These are phyloP conservation scores for Pneumocystis canis DNA, from an alignment of 1,139 yeast genomes.

Conservation along the genomic window DNA sequence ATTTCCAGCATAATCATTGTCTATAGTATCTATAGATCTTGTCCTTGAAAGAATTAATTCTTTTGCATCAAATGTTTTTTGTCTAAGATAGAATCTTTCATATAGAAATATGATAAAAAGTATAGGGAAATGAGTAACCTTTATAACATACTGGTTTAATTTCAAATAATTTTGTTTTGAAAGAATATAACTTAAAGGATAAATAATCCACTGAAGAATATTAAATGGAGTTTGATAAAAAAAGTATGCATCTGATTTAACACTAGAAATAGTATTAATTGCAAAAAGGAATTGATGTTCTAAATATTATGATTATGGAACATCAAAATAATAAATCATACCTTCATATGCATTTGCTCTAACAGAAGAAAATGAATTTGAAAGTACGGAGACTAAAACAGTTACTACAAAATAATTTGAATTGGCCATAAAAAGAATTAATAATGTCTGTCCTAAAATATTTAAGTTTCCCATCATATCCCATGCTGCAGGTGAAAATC, in stretches of 20 bases:
- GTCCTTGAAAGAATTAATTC: neutral
- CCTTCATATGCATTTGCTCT: constrained; percentile 25
- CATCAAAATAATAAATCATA: neutral
- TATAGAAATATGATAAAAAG: constrained; percentile 25
- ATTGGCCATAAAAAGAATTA: constrained; percentile 40
- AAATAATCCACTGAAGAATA: constrained; percentile 23
- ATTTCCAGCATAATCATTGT: neutral
- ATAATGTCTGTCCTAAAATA: constrained; percentile 35
- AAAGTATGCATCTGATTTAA: constrained; percentile 28
- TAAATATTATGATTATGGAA: neutral
- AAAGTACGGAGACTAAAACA: constrained; percentile 42
- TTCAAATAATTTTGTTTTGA: constrained; percentile 24
- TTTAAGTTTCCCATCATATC: constrained; percentile 42
- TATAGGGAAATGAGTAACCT: constrained; percentile 28
- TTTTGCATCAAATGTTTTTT: constrained; percentile 8
- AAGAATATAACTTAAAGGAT: constrained; percentile 24
- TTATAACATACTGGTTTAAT: constrained; percentile 25
- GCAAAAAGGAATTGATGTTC: constrained; percentile 29
- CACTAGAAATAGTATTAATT: constrained; percentile 28
- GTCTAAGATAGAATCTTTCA: constrained; percentile 21
- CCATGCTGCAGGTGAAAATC: constrained; percentile 55
- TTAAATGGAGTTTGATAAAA: constrained; percentile 29
- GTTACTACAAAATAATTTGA: constrained; percentile 46
- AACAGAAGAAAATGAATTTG: constrained; percentile 27
- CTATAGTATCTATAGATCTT: neutral